Percentiles rank a stretch among this genome's conserved stretches.
Evolutionary conservation across 1,284 basidiomycete genomes (phyloP).

Genomic region (Agaricales sp.): DNA sequence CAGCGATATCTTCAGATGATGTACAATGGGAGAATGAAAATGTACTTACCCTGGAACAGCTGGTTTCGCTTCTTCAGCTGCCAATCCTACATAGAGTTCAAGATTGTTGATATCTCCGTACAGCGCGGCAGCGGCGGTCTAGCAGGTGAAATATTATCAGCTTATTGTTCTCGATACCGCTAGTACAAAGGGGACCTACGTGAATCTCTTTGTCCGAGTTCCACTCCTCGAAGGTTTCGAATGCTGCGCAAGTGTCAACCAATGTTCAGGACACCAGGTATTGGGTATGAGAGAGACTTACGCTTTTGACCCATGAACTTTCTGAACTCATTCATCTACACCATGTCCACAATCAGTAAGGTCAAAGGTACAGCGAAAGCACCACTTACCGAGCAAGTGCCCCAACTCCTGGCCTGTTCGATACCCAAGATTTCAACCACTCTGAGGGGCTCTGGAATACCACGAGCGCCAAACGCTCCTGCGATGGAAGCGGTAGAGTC

Average conservation of each 20-base stretch:
- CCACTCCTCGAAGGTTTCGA: conserved; percentile 66
- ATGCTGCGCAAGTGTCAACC: conserved; percentile 32
- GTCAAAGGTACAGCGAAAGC: not conserved
- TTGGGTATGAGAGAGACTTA: conserved; percentile 16
- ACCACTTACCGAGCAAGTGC: conserved; percentile 53
- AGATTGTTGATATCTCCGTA: conserved; percentile 72
- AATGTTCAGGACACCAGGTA: not conserved
- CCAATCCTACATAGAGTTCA: conserved; percentile 69
- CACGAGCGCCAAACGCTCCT: conserved; percentile 67
- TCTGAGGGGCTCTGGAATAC: conserved; percentile 57
- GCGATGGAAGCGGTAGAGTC: conserved; percentile 58
- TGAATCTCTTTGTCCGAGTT: conserved; percentile 57
- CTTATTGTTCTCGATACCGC: no score
- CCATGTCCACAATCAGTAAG: conserved; percentile 1
- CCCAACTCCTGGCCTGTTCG: conserved; percentile 62
- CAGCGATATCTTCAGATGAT: not conserved
- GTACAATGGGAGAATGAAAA: not conserved
- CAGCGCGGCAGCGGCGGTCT: conserved; percentile 56
- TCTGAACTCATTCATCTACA: conserved; percentile 40
- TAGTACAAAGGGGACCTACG: conserved; percentile 30
- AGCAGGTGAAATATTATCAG: no score
- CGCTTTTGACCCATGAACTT: conserved; percentile 35
- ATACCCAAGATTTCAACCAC: conserved; percentile 70
- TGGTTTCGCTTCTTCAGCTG: conserved; percentile 67
- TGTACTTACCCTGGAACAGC: conserved; percentile 37